A percentile compares a stretch with the other conserved stretches of the same genome.
phyloP scores from a whole-genome alignment of 805 yeast species.

The Kuraishia borneana region DNA sequence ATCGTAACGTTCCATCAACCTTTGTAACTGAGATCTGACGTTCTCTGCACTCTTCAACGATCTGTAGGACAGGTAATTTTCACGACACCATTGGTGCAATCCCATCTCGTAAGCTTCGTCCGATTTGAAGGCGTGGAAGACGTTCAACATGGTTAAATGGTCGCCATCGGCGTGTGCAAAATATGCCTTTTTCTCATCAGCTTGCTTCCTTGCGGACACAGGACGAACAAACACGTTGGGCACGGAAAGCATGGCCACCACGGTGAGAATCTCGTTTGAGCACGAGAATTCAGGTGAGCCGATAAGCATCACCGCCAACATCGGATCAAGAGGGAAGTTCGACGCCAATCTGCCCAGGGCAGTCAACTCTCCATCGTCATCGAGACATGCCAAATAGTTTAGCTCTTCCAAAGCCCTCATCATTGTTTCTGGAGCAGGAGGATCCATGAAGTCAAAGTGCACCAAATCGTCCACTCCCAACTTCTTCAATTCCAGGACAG shows the following conservation, averaged over 20 bases:
- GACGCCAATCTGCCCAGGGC: slow-evolving; percentile 85
- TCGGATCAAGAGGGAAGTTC: slow-evolving; percentile 91
- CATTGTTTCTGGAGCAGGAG: slow-evolving; percentile 99
- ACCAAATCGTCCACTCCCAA: slow-evolving; percentile 93
- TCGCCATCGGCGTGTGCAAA: slow-evolving; percentile 96
- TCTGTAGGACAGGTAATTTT: slow-evolving; percentile 75
- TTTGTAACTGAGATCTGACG: slow-evolving; percentile 72
- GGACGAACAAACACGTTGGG: slow-evolving; percentile 96
- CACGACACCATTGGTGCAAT: slow-evolving; percentile 80
- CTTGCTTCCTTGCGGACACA: slow-evolving; percentile 71
- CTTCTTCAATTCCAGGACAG: slow-evolving; percentile 87
- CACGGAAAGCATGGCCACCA: slow-evolving; percentile 84
- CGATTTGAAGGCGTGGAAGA: slow-evolving; percentile 69
- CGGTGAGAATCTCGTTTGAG: slow-evolving; percentile 78
- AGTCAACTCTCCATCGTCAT: slow-evolving; percentile 87
- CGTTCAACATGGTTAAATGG: slow-evolving; percentile 83
- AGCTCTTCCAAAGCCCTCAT: slow-evolving; percentile 97
- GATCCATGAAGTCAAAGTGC: slow-evolving; percentile 97
- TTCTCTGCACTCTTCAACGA: slow-evolving; percentile 79
- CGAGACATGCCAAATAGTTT: slow-evolving; percentile 79
- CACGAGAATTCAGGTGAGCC: slow-evolving; percentile 79
- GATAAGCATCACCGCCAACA: slow-evolving; percentile 86
- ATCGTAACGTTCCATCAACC: slow-evolving; percentile 76
- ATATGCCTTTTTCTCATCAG: slow-evolving; percentile 79
- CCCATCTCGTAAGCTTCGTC: slow-evolving; percentile 64